Evolutionary conservation across 148 eudicot genomes (phyloP).

Genomic region (Heliosperma pusillum): DNA sequence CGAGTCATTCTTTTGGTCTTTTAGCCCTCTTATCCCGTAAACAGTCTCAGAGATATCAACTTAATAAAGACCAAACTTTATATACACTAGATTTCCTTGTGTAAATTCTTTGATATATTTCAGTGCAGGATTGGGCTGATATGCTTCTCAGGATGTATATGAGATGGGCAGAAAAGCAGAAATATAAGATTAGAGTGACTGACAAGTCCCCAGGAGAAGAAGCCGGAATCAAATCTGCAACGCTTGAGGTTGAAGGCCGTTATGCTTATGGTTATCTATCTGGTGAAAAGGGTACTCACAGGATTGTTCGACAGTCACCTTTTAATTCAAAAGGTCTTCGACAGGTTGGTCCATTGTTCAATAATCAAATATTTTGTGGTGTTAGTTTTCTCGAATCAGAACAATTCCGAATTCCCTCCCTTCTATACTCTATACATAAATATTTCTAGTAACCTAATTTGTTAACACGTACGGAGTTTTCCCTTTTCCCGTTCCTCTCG

Average conservation of each 20-base stretch:
- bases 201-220: constrained; percentile 94
- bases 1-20: background rate
- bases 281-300: constrained; percentile 95
- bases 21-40: background rate
- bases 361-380: constrained; percentile 4
- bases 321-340: constrained; percentile 95
- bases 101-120: constrained; percentile 58
- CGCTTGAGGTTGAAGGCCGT: constrained; percentile 82
- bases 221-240: constrained; percentile 98
- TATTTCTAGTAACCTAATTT: no score
- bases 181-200: constrained; percentile 77
- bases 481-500: background rate
- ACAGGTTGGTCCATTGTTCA: constrained; percentile 49
- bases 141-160: constrained; percentile 98
- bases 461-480: no score
- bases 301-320: constrained; percentile 92
- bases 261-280: constrained; percentile 97
- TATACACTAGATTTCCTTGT: constrained; percentile 27
- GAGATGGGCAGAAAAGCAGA: constrained; percentile 98
- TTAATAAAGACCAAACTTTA: background rate
- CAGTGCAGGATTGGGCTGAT: constrained; percentile 99
- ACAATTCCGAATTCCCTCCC: background rate
- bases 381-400: background rate
- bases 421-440: no score
- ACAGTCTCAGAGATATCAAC: background rate